These are phyloP conservation scores for Aureobasidium sp. DNA, from an alignment of 2,329 filamentous ascomycete genomes.

Conservation along the genomic window DNA sequence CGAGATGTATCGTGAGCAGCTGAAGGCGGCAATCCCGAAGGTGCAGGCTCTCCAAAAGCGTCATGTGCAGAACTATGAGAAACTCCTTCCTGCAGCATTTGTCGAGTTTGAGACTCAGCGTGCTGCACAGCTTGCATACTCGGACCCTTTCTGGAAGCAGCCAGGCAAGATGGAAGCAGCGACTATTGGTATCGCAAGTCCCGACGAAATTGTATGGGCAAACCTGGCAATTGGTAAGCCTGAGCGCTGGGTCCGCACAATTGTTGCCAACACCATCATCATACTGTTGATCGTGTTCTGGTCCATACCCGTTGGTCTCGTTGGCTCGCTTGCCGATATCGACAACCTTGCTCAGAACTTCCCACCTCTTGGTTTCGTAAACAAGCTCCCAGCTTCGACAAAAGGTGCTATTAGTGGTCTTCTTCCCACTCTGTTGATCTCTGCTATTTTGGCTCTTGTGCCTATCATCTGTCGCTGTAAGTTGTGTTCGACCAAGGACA, in stretches of 20 bases:
- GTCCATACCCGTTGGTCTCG: slow-evolving; percentile 36
- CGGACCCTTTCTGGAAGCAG: slow-evolving; percentile 38
- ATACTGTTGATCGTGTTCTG: slow-evolving; percentile 37
- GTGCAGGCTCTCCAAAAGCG: slow-evolving; percentile 53
- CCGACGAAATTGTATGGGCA: slow-evolving; percentile 34
- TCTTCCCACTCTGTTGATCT: slow-evolving; percentile 34
- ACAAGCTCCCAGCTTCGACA: slow-evolving; percentile 31
- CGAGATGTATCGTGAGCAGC: slow-evolving; percentile 69
- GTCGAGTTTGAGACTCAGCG: slow-evolving; percentile 77
- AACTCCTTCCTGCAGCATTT: slow-evolving; percentile 67
- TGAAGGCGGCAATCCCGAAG: slow-evolving; percentile 63
- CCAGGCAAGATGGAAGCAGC: slow-evolving; percentile 29
- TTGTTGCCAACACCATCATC: slow-evolving; percentile 31
- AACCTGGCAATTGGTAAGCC: slow-evolving; percentile 32
- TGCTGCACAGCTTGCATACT: slow-evolving; percentile 69
- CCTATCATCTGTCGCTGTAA: slow-evolving; percentile 30
- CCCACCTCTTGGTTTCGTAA: slow-evolving; percentile 35
- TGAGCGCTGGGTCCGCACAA: slow-evolving; percentile 24
- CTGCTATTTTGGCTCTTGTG: slow-evolving; percentile 36
- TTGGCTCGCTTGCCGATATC: slow-evolving; percentile 37
- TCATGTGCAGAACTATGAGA: slow-evolving; percentile 54
- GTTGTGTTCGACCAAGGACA: not conserved
- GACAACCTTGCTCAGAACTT: slow-evolving; percentile 32
- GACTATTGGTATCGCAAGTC: slow-evolving; percentile 32
- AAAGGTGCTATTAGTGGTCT: slow-evolving; percentile 39